Conservation (phyloP, 2,329 filamentous ascomycete genomes). For the Monosporascus sp. region DNA sequence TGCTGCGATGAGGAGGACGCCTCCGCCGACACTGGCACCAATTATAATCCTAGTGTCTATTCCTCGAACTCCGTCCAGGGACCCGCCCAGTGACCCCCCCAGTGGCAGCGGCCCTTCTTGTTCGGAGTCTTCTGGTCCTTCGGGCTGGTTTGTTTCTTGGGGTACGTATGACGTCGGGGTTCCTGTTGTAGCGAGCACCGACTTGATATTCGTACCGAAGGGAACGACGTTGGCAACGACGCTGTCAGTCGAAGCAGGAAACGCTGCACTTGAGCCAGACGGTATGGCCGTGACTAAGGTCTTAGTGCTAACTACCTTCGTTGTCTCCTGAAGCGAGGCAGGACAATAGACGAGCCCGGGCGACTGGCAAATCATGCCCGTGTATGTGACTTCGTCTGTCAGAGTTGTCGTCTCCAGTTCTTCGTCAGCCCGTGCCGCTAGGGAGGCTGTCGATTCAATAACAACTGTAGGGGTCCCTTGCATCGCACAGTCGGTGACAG, state of each 20-base stretch:
- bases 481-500: conserved; percentile 38
- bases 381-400: conserved; percentile 35
- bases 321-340: conserved; percentile 40
- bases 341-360: conserved; percentile 44
- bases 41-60: conserved; percentile 41
- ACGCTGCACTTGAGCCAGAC: conserved; percentile 32
- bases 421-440: conserved; percentile 13
- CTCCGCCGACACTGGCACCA: conserved; percentile 42
- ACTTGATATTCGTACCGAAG: conserved; percentile 37
- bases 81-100: too few relatives aligned
- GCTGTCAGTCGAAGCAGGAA: conserved; percentile 30
- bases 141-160: conserved; percentile 13
- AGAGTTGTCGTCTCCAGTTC: conserved; percentile 35
- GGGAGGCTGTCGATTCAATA: conserved; percentile 6
- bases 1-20: conserved; percentile 32
- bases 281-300: conserved; percentile 37
- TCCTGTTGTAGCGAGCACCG: conserved; percentile 35
- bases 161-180: conserved; percentile 39
- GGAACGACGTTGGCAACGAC: conserved; percentile 28
- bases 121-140: conserved; percentile 5
- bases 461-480: conserved; percentile 19
- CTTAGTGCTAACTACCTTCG: conserved; percentile 30
- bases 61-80: conserved; percentile 24
- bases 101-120: not conserved
- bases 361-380: conserved; percentile 38